Percentiles rank a stretch among this genome's conserved stretches.
These are phyloP conservation scores for Saccharomycopsis sp. DNA, from an alignment of 805 yeast species.

Conservation along the genomic window DNA sequence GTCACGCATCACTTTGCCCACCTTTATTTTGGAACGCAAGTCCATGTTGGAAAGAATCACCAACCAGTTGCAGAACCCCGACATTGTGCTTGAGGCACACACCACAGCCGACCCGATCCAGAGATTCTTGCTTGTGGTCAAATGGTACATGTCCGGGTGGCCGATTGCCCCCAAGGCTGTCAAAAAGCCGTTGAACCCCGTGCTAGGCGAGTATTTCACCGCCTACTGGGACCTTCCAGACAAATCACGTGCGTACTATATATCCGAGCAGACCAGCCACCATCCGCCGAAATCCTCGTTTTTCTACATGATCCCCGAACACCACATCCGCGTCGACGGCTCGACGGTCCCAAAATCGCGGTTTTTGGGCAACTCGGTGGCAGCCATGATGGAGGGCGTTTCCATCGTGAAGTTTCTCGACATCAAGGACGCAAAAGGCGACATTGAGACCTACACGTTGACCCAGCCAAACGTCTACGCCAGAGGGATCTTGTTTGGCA, in stretches of 20 bases:
- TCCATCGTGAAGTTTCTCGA: slow-evolving; percentile 67
- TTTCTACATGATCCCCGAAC: slow-evolving; percentile 78
- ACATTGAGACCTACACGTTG: slow-evolving; percentile 61
- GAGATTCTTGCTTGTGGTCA: slow-evolving; percentile 67
- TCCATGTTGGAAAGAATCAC: slow-evolving; percentile 95
- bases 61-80: slow-evolving; percentile 77
- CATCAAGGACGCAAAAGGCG: slow-evolving; percentile 37
- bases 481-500: slow-evolving; percentile 87
- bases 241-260: slow-evolving; percentile 66
- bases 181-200: slow-evolving; percentile 93
- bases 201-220: slow-evolving; percentile 82
- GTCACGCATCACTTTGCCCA: slow-evolving; percentile 86
- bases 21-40: slow-evolving; percentile 89
- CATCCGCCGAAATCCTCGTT: slow-evolving; percentile 98
- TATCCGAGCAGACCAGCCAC: slow-evolving; percentile 93
- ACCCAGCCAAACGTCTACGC: slow-evolving; percentile 97
- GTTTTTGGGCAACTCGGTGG: slow-evolving; percentile 92
- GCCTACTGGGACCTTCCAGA: slow-evolving; percentile 89
- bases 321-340: slow-evolving; percentile 82
- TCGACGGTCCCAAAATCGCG: slow-evolving; percentile 78
- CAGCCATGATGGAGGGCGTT: slow-evolving; percentile 93
- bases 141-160: slow-evolving; percentile 95
- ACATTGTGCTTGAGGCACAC: slow-evolving; percentile 65
- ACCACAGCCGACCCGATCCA: slow-evolving; percentile 47
- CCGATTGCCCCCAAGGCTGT: slow-evolving; percentile 98